Percentiles rank a stretch among this genome's conserved stretches.
Conservation (phyloP, 805 yeast species). For the Starmerella asiatica region DNA sequence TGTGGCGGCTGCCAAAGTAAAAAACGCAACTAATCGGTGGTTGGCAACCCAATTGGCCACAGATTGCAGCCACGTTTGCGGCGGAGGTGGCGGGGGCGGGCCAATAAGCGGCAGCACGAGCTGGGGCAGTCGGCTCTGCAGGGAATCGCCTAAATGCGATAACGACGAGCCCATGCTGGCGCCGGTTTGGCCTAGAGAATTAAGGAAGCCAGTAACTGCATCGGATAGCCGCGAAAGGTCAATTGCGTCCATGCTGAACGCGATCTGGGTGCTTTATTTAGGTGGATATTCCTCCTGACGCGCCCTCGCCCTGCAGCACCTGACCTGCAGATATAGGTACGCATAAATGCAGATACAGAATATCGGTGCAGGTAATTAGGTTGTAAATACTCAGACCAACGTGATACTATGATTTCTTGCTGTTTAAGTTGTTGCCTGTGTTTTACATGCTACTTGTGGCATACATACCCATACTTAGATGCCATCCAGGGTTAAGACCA, state of each 20-base stretch:
- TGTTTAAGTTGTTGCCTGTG: too few relatives aligned
- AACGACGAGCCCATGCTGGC: slow-evolving; percentile 5
- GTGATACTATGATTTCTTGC: too few relatives aligned
- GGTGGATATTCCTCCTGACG: too few relatives aligned
- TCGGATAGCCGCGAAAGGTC: slow-evolving; percentile 7
- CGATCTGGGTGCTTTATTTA: too few relatives aligned
- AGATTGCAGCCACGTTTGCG: slow-evolving; percentile 13
- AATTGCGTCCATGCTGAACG: slow-evolving; percentile 14
- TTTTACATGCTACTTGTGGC: too few relatives aligned
- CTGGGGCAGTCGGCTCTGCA: slow-evolving; percentile 3
- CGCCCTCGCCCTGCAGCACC: too few relatives aligned
- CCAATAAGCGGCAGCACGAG: not conserved
- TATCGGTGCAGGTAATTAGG: too few relatives aligned
- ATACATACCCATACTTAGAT: too few relatives aligned
- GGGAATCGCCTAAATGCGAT: not conserved
- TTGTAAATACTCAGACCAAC: too few relatives aligned
- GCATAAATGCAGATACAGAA: too few relatives aligned
- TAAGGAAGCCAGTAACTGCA: slow-evolving; percentile 16
- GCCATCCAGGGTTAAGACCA: too few relatives aligned
- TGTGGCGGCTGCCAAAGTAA: not conserved
- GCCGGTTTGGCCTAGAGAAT: slow-evolving; percentile 10
- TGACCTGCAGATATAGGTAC: too few relatives aligned
- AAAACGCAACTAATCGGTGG: slow-evolving; percentile 16
- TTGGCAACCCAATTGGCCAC: slow-evolving; percentile 20
- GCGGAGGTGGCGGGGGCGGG: slow-evolving; percentile 22